phyloP scores from a whole-genome alignment of 129 eudicot species.

The Tanacetum coccineum region DNA sequence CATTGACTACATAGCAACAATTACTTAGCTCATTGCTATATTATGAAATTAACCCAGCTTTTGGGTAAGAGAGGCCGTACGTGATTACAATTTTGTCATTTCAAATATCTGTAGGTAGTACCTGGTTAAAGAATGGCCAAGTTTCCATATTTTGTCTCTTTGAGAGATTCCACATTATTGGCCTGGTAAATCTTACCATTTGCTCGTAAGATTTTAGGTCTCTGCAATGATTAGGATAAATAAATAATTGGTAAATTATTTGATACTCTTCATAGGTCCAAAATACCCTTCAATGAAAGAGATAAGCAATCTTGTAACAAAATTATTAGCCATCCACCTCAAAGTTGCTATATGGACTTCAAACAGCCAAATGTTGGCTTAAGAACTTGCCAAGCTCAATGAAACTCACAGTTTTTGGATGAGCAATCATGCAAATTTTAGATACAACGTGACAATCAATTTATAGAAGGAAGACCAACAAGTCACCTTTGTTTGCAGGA shows the following conservation, averaged over 20 bases:
- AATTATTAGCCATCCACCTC: neutral
- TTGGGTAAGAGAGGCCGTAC: neutral
- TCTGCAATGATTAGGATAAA: slow-evolving; percentile 33
- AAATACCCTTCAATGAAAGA: slow-evolving; percentile 7
- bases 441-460: neutral
- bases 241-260: neutral
- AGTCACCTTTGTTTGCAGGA: slow-evolving; percentile 67
- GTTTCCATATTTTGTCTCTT: slow-evolving; percentile 94
- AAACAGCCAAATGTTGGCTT: neutral
- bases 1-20: no score
- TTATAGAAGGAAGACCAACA: no score
- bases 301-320: neutral
- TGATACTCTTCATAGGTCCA: neutral
- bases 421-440: neutral
- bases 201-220: slow-evolving; percentile 75
- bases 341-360: neutral
- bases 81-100: neutral
- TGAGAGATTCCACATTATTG: slow-evolving; percentile 67
- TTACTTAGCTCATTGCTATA: no score
- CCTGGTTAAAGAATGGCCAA: slow-evolving; percentile 90
- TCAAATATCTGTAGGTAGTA: neutral
- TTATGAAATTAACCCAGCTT: no score
- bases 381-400: neutral
- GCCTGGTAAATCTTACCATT: slow-evolving; percentile 70
- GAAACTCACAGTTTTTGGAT: neutral